Percentiles rank a stretch among this genome's conserved stretches.
Evolutionary conservation across 2,329 filamentous ascomycete species (phyloP).

Genomic region (Venturia pyrina): DNA sequence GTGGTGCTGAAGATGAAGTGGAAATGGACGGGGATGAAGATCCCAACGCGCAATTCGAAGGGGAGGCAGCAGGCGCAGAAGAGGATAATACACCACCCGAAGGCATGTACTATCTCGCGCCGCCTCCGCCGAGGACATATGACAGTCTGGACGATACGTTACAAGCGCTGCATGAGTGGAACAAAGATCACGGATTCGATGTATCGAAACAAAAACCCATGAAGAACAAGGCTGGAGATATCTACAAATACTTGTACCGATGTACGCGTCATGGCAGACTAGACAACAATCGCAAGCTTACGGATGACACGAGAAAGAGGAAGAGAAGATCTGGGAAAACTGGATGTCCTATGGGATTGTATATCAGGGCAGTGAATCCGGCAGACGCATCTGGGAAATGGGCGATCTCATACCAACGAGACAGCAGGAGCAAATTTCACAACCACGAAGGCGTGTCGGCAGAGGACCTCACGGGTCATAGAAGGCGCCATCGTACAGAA

Average conservation of each 20-base stretch:
- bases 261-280: slow-evolving; percentile 14
- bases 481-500: slow-evolving; percentile 10
- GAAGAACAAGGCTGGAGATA: slow-evolving; percentile 13
- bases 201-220: slow-evolving; percentile 11
- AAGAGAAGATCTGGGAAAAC: slow-evolving; percentile 12
- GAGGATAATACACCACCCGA: slow-evolving; percentile 11
- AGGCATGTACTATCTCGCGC: slow-evolving; percentile 12
- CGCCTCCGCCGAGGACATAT: slow-evolving; percentile 11
- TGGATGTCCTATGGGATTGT: slow-evolving; percentile 12
- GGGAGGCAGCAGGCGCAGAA: neutral
- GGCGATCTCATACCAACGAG: slow-evolving; percentile 9
- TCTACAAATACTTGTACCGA: slow-evolving; percentile 12
- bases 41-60: neutral
- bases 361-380: slow-evolving; percentile 10
- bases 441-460: slow-evolving; percentile 10
- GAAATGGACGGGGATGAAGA: slow-evolving; percentile 9
- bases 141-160: neutral
- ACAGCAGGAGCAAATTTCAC: slow-evolving; percentile 12
- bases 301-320: slow-evolving; percentile 10
- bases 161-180: slow-evolving; percentile 12
- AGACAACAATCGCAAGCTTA: slow-evolving; percentile 13
- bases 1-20: neutral
- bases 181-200: slow-evolving; percentile 12
- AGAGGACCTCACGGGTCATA: slow-evolving; percentile 10
- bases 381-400: slow-evolving; percentile 7